These are phyloP conservation scores for Gardenia jasminoides DNA, from an alignment of 257 asterid genomes.

Conservation along the genomic window DNA sequence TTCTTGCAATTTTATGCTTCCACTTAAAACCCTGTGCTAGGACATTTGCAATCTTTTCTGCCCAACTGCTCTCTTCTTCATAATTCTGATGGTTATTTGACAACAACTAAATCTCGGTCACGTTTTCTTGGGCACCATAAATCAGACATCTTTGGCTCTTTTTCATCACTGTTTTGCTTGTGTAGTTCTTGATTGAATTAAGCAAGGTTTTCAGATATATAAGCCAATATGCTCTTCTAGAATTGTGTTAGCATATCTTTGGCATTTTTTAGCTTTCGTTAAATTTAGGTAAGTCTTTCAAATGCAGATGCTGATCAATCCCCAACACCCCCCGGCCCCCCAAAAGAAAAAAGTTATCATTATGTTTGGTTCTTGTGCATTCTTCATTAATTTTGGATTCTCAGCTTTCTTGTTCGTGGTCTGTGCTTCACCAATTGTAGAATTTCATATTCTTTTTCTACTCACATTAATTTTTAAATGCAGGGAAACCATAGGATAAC, in stretches of 20 bases:
- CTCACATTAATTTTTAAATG: conserved; percentile 20
- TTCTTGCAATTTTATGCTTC: background rate
- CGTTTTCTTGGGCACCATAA: background rate
- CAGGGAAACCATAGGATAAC: conserved; percentile 88
- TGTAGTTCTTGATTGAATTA: background rate
- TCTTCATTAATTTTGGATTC: background rate
- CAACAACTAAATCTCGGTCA: background rate
- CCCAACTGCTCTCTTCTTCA: background rate
- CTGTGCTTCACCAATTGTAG: conserved; percentile 3
- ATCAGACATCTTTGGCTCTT: background rate
- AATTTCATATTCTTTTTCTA: conserved; percentile 6
- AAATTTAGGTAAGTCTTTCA: background rate
- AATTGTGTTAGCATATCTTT: background rate
- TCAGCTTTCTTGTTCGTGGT: conserved; percentile 7
- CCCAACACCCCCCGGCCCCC: background rate
- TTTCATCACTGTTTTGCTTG: background rate
- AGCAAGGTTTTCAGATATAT: background rate
- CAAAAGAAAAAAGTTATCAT: too few relatives aligned
- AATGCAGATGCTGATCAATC: background rate
- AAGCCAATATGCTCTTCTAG: background rate
- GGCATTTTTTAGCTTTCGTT: too few relatives aligned
- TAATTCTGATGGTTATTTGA: too few relatives aligned
- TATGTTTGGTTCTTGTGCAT: background rate
- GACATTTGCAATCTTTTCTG: background rate
- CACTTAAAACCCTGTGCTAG: background rate